Conservation (phyloP, 1,284 basidiomycete genomes). For the Cryptococcus amylolentus region DNA sequence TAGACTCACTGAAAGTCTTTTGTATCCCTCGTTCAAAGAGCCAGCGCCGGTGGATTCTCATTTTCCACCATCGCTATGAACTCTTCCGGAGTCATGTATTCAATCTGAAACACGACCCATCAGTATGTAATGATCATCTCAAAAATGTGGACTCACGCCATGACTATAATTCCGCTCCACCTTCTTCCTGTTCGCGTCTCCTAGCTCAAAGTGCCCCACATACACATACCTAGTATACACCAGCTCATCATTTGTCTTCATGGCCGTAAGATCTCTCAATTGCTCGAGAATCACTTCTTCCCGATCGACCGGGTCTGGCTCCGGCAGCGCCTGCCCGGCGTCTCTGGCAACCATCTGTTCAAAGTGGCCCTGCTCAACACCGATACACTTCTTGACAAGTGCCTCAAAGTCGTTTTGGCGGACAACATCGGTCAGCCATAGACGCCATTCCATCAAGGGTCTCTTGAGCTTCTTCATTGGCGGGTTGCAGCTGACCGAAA, state of each 20-base stretch:
- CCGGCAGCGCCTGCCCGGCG: not conserved
- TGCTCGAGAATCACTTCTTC: slow-evolving; percentile 21
- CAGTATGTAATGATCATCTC: not conserved
- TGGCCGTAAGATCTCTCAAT: slow-evolving; percentile 25
- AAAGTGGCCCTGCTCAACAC: slow-evolving; percentile 6
- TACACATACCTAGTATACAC: slow-evolving; percentile 34
- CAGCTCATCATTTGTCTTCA: slow-evolving; percentile 28
- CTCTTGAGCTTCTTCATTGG: slow-evolving; percentile 17
- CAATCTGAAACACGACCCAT: slow-evolving; percentile 14
- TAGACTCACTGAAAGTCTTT: not conserved
- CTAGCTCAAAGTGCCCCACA: slow-evolving; percentile 21
- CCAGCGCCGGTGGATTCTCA: not conserved
- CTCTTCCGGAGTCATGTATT: slow-evolving; percentile 26
- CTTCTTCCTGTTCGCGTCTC: slow-evolving; percentile 5
- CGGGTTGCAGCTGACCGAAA: slow-evolving; percentile 27
- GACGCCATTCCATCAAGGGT: slow-evolving; percentile 22
- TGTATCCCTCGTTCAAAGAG: too few relatives aligned
- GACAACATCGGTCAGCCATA: slow-evolving; percentile 22
- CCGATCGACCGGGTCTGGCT: slow-evolving; percentile 9
- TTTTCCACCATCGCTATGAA: slow-evolving; percentile 18
- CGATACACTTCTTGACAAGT: slow-evolving; percentile 21
- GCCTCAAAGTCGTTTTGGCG: slow-evolving; percentile 12
- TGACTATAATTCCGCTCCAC: not conserved
- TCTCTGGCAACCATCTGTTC: not conserved
- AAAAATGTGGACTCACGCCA: slow-evolving; percentile 14